Conservation (phyloP, 2,329 filamentous ascomycete species). For the Aureobasidium sp. region DNA sequence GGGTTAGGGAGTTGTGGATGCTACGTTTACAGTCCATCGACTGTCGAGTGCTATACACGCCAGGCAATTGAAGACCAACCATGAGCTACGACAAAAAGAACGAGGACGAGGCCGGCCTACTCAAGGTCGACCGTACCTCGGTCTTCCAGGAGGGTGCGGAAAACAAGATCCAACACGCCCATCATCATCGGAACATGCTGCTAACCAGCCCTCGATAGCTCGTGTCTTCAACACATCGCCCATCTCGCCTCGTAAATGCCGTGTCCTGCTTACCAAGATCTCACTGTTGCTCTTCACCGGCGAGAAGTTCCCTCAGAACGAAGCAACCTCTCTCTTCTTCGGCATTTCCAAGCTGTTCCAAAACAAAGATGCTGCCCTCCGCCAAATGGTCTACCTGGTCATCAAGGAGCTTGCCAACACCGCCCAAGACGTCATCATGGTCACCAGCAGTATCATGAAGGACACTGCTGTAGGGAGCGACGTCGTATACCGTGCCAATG, state of each 20-base stretch:
- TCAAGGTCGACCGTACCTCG: constrained; percentile 95
- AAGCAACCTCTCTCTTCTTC: constrained; percentile 97
- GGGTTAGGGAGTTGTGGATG: constrained; percentile 10
- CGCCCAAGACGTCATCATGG: constrained; percentile 99
- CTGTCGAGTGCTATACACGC: neutral
- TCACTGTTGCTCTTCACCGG: constrained; percentile 92
- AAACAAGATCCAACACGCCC: constrained; percentile 20
- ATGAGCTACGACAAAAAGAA: constrained; percentile 99
- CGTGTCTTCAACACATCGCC: constrained; percentile 97
- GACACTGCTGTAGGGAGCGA: constrained; percentile 94
- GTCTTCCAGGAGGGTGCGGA: constrained; percentile 94
- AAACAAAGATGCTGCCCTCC: constrained; percentile 95
- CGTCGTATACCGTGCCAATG: constrained; percentile 88
- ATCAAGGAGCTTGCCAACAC: constrained; percentile 96
- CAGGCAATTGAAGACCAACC: constrained; percentile 19
- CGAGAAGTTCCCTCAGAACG: constrained; percentile 92
- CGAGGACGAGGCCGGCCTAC: constrained; percentile 89
- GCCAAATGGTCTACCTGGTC: constrained; percentile 97
- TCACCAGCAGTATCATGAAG: constrained; percentile 99
- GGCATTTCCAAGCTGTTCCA: constrained; percentile 99
- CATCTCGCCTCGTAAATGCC: constrained; percentile 94
- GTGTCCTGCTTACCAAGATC: constrained; percentile 95
- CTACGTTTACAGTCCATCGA: neutral
- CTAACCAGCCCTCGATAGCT: constrained; percentile 48
- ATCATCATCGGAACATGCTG: neutral